These are phyloP conservation scores for Maudiozyma humilis DNA, from an alignment of 1,139 yeast genomes.

Conservation along the genomic window DNA sequence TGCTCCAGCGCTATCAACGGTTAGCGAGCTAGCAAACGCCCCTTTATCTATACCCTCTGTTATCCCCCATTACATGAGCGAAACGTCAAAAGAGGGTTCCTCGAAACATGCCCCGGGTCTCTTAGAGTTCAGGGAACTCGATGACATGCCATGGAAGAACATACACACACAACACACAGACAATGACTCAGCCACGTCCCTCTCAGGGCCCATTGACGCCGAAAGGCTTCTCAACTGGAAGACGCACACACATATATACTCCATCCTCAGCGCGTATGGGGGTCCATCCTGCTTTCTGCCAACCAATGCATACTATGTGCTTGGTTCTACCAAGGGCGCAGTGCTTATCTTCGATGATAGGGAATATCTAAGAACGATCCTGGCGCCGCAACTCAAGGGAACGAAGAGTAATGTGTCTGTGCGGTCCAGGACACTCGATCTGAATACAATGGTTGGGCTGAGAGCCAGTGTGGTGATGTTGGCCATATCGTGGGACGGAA, in stretches of 20 bases:
- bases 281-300: conserved; percentile 25
- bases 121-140: too few species aligned
- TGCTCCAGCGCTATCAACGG: too few species aligned
- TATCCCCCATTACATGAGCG: too few species aligned
- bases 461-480: conserved; percentile 38
- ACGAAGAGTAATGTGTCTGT: background rate
- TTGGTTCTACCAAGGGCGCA: conserved; percentile 29
- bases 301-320: conserved; percentile 21
- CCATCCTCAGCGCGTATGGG: conserved; percentile 24
- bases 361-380: conserved; percentile 13
- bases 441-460: background rate
- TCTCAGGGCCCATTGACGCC: conserved; percentile 4
- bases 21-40: too few species aligned
- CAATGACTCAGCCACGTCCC: background rate
- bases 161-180: too few species aligned
- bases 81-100: too few species aligned
- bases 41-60: too few species aligned
- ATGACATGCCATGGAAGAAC: too few species aligned
- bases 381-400: conserved; percentile 17
- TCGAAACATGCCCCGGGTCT: too few species aligned
- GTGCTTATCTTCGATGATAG: conserved; percentile 25
- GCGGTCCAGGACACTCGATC: background rate
- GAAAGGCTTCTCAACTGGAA: conserved; percentile 21
- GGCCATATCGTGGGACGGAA: conserved; percentile 44
- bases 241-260: conserved; percentile 21